phyloP scores from a whole-genome alignment of 306 rosid species.

The Rubus parviflorus region DNA sequence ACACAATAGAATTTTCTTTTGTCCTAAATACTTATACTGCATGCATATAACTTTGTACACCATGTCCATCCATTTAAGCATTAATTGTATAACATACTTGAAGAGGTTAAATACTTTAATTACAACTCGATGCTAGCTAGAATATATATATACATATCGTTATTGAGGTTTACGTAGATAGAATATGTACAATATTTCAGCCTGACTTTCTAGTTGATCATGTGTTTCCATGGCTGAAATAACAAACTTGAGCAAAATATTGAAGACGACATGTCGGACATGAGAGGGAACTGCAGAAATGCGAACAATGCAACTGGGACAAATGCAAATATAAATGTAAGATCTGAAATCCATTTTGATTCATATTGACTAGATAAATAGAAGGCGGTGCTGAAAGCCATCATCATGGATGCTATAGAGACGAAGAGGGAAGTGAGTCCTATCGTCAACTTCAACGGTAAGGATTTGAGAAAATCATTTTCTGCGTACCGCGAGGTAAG shows the following conservation, averaged over 20 bases:
- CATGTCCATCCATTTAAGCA: no score
- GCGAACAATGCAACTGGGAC: slow-evolving; percentile 38
- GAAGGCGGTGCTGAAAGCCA: slow-evolving; percentile 45
- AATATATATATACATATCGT: background rate
- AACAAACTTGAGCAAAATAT: slow-evolving; percentile 34
- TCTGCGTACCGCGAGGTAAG: slow-evolving; percentile 53
- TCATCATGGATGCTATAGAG: slow-evolving; percentile 49
- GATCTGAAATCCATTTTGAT: slow-evolving; percentile 30
- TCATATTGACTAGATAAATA: slow-evolving; percentile 31
- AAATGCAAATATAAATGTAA: slow-evolving; percentile 25
- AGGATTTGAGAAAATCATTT: slow-evolving; percentile 38
- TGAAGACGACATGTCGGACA: slow-evolving; percentile 38
- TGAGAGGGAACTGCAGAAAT: slow-evolving; percentile 30
- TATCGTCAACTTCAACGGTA: slow-evolving; percentile 43
- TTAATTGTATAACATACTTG: no score
- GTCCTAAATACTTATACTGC: no score
- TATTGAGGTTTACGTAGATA: no score
- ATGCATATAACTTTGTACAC: no score
- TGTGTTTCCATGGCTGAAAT: slow-evolving; percentile 38
- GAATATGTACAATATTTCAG: no score
- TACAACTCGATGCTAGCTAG: background rate
- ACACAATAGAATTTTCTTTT: no score
- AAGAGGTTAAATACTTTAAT: no score
- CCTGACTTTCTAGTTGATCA: background rate
- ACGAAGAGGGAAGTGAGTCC: slow-evolving; percentile 43